Base-by-base conservation (phyloP, 768 basidiomycete genomes). In the Termitomyces sp. region DNA sequence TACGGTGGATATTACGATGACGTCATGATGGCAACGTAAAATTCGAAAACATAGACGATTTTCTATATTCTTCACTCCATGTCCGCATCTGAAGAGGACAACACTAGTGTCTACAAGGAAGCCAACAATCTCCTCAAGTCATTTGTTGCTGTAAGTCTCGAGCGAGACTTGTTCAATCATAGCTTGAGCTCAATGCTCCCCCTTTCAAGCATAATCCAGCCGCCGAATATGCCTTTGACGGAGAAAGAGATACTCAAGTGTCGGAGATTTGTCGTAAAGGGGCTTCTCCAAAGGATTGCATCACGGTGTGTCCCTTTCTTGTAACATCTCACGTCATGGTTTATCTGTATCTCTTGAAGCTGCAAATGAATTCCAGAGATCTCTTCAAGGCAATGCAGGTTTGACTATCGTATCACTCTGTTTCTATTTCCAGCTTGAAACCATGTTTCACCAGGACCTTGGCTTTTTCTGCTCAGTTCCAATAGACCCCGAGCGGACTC, bases 351-450 rank as follows among this genome's bases (percentile, higher is more conserved):
- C 15, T 38, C 60, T 20, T 63, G 12, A 32, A 91, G 87, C 68
- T 86, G 63, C 79, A 80, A 71, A 84, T 88, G 86, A 77, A 83
- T 58, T 81, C 86, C 11, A 88, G 80, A 63, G 73, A 78, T 61
- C 65, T 89, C 57, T 89, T 91, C 67, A 75, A 81, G 68, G 82
- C 86, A 45, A 91, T 92, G 88, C 89, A 90, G 83, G 86, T 85
- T 63, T 36, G 73, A 32, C 11, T n/a, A 40, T n/a, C 34, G 10
- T 10, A 42, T 32, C 40, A 43, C 42, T 25, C 25, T 34, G 11
- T 6, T 42, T 17, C n/a, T 7, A 34, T 1, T 20, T 34, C 9
- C 17, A 7, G 43, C 3, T 34, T 42, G 8, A 32, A n/a, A 14
- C 2, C 31, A 17, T 43, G 9, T 25, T 52, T 12, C 3, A 14